These are phyloP conservation scores for Termitomyces bulborhizus DNA, from an alignment of 768 basidiomycete species.

Conservation along the genomic window DNA sequence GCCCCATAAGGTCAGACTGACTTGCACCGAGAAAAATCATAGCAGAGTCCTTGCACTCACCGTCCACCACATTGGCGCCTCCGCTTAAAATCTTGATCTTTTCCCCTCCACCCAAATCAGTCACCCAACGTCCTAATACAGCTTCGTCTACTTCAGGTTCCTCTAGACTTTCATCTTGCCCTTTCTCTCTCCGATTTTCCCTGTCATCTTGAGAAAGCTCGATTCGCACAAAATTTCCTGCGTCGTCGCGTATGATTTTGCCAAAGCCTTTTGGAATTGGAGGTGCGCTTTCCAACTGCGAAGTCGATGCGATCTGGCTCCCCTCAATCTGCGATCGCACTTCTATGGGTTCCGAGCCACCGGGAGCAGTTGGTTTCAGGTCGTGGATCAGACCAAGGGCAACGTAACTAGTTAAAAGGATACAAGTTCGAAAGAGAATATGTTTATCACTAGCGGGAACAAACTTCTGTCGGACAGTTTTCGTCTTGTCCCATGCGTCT, in stretches of 20 bases:
- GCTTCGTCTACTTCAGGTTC: conserved; percentile 26
- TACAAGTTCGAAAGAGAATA: not conserved
- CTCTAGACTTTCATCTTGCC: conserved; percentile 37
- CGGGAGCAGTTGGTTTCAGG: conserved; percentile 61
- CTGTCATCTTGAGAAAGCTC: conserved; percentile 57
- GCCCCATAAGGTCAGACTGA: conserved; percentile 9
- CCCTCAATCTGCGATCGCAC: conserved; percentile 6
- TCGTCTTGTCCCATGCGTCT: conserved; percentile 80
- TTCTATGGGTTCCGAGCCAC: conserved; percentile 53
- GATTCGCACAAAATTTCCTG: conserved; percentile 68
- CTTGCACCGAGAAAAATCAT: conserved; percentile 6
- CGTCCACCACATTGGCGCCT: conserved; percentile 28
- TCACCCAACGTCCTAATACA: conserved; percentile 34
- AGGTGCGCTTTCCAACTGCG: conserved; percentile 11
- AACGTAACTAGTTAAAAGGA: conserved; percentile 48
- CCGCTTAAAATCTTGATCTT: conserved; percentile 17
- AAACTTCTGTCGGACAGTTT: conserved; percentile 91
- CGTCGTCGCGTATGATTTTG: conserved; percentile 73
- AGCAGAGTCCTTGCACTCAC: conserved; percentile 16
- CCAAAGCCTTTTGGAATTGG: conserved; percentile 63
- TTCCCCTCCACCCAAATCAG: conserved; percentile 23
- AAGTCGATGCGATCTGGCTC: conserved; percentile 9
- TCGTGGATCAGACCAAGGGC: conserved; percentile 68
- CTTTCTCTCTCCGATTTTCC: conserved; percentile 20
- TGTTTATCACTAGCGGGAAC: conserved; percentile 16